Evolutionary conservation across 2,329 filamentous ascomycete genomes (phyloP), one percentile per base, ranked within the genome.

Genomic region (Phaeophleospora eucalypticola): DNA sequence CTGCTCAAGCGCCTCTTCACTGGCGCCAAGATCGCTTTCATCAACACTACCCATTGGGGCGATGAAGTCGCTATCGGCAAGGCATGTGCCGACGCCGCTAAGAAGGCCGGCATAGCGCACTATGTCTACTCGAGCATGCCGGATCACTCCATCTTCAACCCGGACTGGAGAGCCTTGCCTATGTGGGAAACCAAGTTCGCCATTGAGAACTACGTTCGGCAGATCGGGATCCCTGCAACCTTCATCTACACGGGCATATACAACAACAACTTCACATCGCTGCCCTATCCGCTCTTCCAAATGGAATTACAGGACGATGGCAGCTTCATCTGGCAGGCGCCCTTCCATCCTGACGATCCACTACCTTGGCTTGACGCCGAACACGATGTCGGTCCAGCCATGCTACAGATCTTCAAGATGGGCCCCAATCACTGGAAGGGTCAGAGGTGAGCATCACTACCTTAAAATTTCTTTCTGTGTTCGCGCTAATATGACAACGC

Each of bases 111-210:
- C 41, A 81, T 97, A 38, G 82, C 89, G 60, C 93, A 97, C 69
- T 96, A 89, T 68, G 81, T 98, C 65, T 98, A 96, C 72, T 95
- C 89, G 58, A 94, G 89, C 62, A 95, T 97, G 90, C 91, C 93
- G 3, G 90, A 97, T 61, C 90, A 97, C 68, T 84, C 86, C 14
- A 81, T 85, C 35, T 89, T 90, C 68, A 82, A 86, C 53, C 72
- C 82, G 20, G 68, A 69, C 43, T 95, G 89, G 88, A 88, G 86
- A 36, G 84, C 86, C 1, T 72, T 96, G 41, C 93, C 93, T 0
- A 78, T 95, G 43, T 98, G 93, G 91, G 83, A 87, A 3, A 84
- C 85, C 51, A 98, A 98, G 70, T 89, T 94, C 68, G 84, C 87
- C 41, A 86, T 97, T 35, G 93, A 97, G 69, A 86, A 93, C 45